Conservation (phyloP, 352 stramenopile species). For the Pythium oligandrum region DNA sequence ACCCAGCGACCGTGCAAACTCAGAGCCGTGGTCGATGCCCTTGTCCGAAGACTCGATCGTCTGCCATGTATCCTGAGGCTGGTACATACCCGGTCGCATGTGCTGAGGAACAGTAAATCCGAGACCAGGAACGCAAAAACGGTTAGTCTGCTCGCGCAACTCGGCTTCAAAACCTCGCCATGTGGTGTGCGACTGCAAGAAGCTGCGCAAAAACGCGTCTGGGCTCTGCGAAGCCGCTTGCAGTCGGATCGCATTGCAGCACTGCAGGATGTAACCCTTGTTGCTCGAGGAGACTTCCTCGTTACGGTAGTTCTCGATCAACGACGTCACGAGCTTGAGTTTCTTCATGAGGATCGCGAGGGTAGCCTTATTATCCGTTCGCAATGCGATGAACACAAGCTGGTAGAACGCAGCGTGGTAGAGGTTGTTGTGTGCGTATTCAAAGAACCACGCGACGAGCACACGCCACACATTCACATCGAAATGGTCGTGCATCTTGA, state of each 20-base stretch:
- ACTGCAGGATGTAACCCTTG: constrained; percentile 85
- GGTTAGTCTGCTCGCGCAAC: constrained; percentile 47
- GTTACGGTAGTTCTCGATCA: constrained; percentile 79
- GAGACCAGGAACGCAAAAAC: constrained; percentile 54
- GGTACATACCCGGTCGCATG: constrained; percentile 37
- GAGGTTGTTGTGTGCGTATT: constrained; percentile 90
- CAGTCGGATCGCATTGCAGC: constrained; percentile 86
- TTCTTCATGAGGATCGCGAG: constrained; percentile 87
- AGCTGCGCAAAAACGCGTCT: constrained; percentile 86
- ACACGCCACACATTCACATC: constrained; percentile 84
- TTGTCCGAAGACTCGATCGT: constrained; percentile 42
- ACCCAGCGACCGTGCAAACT: constrained; percentile 72
- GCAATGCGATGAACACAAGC: constrained; percentile 84
- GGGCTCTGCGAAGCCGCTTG: constrained; percentile 85
- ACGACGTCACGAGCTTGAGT: constrained; percentile 74
- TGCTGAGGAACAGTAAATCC: constrained; percentile 73
- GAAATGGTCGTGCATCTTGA: constrained; percentile 63
- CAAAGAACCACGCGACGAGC: constrained; percentile 86
- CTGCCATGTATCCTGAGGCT: constrained; percentile 64
- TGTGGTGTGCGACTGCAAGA: constrained; percentile 84
- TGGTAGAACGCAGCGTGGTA: constrained; percentile 89
- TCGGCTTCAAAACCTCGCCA: constrained; percentile 76
- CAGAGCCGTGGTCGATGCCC: constrained; percentile 79
- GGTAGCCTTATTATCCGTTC: constrained; percentile 75
- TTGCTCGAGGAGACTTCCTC: constrained; percentile 67